Evolutionary conservation across 2,329 filamentous ascomycete genomes (phyloP).

Genomic region (Pseudogymnoascus sp.): DNA sequence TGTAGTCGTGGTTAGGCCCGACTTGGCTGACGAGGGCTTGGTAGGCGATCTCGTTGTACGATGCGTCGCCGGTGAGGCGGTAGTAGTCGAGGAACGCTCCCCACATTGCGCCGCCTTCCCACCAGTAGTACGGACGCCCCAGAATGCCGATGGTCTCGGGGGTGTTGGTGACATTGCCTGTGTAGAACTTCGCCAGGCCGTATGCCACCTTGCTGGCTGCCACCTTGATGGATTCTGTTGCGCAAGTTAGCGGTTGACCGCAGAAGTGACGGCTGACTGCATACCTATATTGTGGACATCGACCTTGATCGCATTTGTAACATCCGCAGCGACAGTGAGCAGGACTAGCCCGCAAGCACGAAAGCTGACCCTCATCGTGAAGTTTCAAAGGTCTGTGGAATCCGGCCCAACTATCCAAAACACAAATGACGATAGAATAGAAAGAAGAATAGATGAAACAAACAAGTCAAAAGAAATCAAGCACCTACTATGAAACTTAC

Average conservation of each 20-base stretch:
- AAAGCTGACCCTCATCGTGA: background rate
- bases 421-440: background rate
- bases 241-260: background rate
- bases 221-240: constrained; percentile 51
- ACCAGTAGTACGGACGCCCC: constrained; percentile 57
- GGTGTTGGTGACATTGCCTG: constrained; percentile 50
- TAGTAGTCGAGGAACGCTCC: constrained; percentile 65
- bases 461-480: background rate
- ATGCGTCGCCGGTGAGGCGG: constrained; percentile 54
- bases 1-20: constrained; percentile 53
- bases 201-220: constrained; percentile 54
- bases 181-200: constrained; percentile 57
- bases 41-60: constrained; percentile 52
- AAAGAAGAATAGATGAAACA: background rate
- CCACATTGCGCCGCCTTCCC: constrained; percentile 56
- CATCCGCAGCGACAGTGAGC: background rate
- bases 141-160: constrained; percentile 53
- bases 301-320: constrained; percentile 1
- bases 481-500: constrained; percentile 1
- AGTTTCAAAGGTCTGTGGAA: background rate
- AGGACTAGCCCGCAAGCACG: constrained; percentile 7
- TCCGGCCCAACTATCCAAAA: background rate
- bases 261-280: background rate
- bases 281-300: background rate
- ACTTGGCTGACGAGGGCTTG: constrained; percentile 54